Base-by-base conservation (phyloP, 495 filamentous ascomycete genomes). In the Corynascus novoguineensis region DNA sequence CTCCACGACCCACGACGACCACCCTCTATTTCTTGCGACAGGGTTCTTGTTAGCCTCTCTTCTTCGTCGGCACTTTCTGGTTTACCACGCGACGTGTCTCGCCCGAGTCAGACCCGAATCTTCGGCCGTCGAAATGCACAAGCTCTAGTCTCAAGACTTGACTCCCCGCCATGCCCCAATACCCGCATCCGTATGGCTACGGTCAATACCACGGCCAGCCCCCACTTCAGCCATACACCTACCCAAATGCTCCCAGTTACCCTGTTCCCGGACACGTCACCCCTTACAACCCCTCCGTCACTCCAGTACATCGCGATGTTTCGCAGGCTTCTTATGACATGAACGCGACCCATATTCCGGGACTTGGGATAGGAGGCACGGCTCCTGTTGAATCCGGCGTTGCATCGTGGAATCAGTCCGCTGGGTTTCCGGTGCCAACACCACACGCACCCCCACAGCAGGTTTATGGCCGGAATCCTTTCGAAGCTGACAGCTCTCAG, bases 291-390 rank as follows among this genome's bases (percentile, higher is more conserved):
- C 62, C 65, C 21, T 61, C 54, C 15, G 55, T 66, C n/a, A 31
- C 62, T 8, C 64, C 71, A 29, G 68, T 50, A 7, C 47, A 63
- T 34, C 59, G 31, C 24, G 55, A 57, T 25, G 27, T 52, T 1
- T 57, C 64, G n/a, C 67, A 71, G 21, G 47, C 24, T 10, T 66
- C 75, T 6, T 77, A 66, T 52, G 58, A 71, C 41, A 68, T 68
- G 41, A 78, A 77, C 50, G 63, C 72, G 1, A 68, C 53, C 12
- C 62, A 60, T 35, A 78, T 78, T 29, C 75, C 75, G 9, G 75
- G 75, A 1, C 61, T 78, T 31, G 74, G 71, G 17, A 65, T 75
- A 51, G 59, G 56, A 0, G 48, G 51, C 12, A 25, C 64, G 0
- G 34, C 57, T 15, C 50, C 59, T 5, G 50, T 17, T 12, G 51